Base-by-base conservation (phyloP, 208 protist genomes). In the Leishmania major region DNA sequence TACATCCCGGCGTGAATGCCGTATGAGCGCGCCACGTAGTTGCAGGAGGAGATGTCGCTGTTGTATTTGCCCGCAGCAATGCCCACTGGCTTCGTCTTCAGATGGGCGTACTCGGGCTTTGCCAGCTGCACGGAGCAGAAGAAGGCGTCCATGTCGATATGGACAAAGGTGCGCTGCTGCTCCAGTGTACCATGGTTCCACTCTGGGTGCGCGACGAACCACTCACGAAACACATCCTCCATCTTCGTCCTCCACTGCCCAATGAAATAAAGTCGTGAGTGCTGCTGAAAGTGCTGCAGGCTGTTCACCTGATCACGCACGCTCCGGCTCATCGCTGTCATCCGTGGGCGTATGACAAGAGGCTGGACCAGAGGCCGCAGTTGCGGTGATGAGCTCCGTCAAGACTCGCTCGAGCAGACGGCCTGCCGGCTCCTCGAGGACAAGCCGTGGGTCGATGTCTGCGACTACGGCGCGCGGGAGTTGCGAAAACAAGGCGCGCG, bases 141-240 rank as follows among this genome's bases (percentile, higher is more conserved):
- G 82, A 99, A 99, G 59, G 96, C 97, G 82, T 99, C 98, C 95
- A 99, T 97, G 88, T 99, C 97, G 28, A 98, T 62, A 83, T 99
- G 97, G 4, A 95, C 77, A 71, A 98, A 95, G 2, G 89, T 79
- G 17, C 79, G 80, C 77, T 97, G 94, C 70, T 84, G 81, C 28
- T 69, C 72, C 59, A 96, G 80, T 25, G 79, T 82, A 7, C 93
- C 92, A 67, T 96, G 91, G 79, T 94, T 91, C 91, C 90, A 97
- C 69, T 87, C 79, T 13, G 93, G 90, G 71, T 96, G 89, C 51
- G 79, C 86, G 17, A n/a, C 49, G 77, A 96, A 96, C 87, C 72
- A 88, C 69, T 87, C 75, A 60, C 88, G 81, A 73, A 97, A 91
- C 79, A 87, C 70, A 71, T 97, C 91, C 80, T 93, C 88, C 80